Evolutionary conservation across 306 rosid species (phyloP), one percentile per base, ranked within the genome.

Genomic region (Dicorynia guianensis): DNA sequence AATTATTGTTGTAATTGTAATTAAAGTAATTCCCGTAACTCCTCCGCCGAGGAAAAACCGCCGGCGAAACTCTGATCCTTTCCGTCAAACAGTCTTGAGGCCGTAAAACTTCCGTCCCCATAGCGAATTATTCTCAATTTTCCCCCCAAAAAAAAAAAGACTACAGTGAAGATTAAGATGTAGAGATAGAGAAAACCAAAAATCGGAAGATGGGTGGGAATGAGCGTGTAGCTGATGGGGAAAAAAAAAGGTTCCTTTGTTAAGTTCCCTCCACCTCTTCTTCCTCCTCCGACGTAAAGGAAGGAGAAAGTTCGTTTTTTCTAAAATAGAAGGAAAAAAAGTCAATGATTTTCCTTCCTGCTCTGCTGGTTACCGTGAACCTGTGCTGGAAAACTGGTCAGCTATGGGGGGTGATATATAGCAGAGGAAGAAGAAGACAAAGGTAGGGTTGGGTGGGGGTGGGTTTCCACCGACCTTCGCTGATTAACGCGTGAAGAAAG

Each of bases 21-120:
- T 68, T 76, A 42, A 50, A 8, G 53, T 39, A 18, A 34, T 63
- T 74, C 4, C 70, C 85, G 57, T 70, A 80, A 57, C 54, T 60
- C 30, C 62, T 79, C 79, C 88, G 97, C 44, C 88, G 89, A 66
- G 76, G 73, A 76, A 80, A 76, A 36, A 82, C 15, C 13, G 78
- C 57, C 64, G 84, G 82, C 0, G 87, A 79, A 42, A 30, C 58
- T 44, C 91, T 48, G 59, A 85, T 80, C 43, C 89, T 64, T 36
- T 77, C 83, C 34, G 67, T 74, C 63, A 90, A 83, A 46, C 86
- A 90, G 58, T 95, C 91, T 68, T 86, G 97, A 42, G 98, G 97
- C 60, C 85, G 55, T 47, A 95, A 82, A 69, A 95, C 72, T 83
- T 92, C 97, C 5, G 97, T 92, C 30, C 84, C 96, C 98, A 95